A percentile compares a stretch with the other conserved stretches of the same genome.
Conservation (phyloP, 768 basidiomycete species). For the Lentinula raphanica region DNA sequence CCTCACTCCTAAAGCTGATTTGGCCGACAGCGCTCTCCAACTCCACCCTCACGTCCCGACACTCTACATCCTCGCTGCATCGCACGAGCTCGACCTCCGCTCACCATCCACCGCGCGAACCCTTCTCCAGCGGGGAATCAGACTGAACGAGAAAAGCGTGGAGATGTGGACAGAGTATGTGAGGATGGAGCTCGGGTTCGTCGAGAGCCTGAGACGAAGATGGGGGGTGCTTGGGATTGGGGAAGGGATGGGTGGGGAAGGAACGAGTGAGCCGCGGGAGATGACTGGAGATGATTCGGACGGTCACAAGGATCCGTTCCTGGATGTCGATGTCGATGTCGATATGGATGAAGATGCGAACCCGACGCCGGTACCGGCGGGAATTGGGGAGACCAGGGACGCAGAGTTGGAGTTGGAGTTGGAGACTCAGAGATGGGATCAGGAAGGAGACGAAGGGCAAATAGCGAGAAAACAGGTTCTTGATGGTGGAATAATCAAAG, state of each 20-base stretch:
- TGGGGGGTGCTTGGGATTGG: constrained; percentile 76
- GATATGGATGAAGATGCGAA: constrained; percentile 19
- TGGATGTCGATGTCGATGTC: no score
- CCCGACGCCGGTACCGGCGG: constrained; percentile 17
- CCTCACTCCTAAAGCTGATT: not conserved
- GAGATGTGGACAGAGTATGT: constrained; percentile 89
- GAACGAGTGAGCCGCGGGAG: no score
- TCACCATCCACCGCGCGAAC: constrained; percentile 78
- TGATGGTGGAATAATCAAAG: constrained; percentile 73
- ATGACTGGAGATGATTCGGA: no score
- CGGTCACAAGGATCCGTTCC: no score
- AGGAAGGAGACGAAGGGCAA: constrained; percentile 34
- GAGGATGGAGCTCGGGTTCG: constrained; percentile 83
- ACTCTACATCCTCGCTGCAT: constrained; percentile 80
- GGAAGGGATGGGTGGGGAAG: not conserved
- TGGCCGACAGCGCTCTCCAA: constrained; percentile 64
- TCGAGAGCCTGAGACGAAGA: constrained; percentile 72
- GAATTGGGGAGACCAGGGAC: constrained; percentile 26
- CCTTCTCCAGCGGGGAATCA: constrained; percentile 79
- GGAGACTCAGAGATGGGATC: constrained; percentile 46
- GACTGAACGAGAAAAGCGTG: constrained; percentile 65
- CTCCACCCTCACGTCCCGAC: constrained; percentile 75
- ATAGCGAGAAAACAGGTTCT: constrained; percentile 63
- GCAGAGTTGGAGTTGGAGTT: constrained; percentile 46
- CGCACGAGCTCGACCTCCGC: constrained; percentile 71